phyloP scores from a whole-genome alignment of 371 early-diverging fungal genomes.

The Capillidium rhysosporum region DNA sequence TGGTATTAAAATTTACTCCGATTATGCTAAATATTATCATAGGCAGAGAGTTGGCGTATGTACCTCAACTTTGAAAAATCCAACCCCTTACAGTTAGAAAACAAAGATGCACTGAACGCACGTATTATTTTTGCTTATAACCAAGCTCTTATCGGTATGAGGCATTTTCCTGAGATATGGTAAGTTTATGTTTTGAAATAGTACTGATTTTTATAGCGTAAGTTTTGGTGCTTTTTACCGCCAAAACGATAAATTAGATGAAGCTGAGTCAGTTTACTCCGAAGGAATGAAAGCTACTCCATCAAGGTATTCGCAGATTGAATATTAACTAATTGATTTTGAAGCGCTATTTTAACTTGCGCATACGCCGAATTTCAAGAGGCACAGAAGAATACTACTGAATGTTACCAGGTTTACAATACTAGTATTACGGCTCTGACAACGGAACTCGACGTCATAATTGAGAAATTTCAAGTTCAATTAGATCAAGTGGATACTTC shows the following conservation, averaged over 20 bases:
- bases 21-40: not conserved
- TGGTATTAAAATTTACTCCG: slow-evolving; percentile 17
- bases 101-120: slow-evolving; percentile 25
- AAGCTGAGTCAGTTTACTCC: slow-evolving; percentile 49
- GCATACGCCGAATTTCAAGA: slow-evolving; percentile 75
- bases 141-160: slow-evolving; percentile 58
- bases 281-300: slow-evolving; percentile 56
- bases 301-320: slow-evolving; percentile 23
- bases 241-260: slow-evolving; percentile 42
- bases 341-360: slow-evolving; percentile 40
- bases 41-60: slow-evolving; percentile 56
- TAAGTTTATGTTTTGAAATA: slow-evolving; percentile 10
- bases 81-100: slow-evolving; percentile 69
- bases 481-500: slow-evolving; percentile 12
- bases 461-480: slow-evolving; percentile 21
- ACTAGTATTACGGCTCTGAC: slow-evolving; percentile 32
- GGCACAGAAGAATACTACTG: slow-evolving; percentile 35
- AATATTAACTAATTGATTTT: not conserved
- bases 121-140: slow-evolving; percentile 73
- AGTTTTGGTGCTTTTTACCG: slow-evolving; percentile 51
- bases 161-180: slow-evolving; percentile 85
- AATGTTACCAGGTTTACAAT: slow-evolving; percentile 53
- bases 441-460: slow-evolving; percentile 24
- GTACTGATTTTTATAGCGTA: slow-evolving; percentile 22
- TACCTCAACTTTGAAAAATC: slow-evolving; percentile 80